Evolutionary conservation across 495 filamentous ascomycete species (phyloP).

Genomic region (Penicillium cosmopolitanum): DNA sequence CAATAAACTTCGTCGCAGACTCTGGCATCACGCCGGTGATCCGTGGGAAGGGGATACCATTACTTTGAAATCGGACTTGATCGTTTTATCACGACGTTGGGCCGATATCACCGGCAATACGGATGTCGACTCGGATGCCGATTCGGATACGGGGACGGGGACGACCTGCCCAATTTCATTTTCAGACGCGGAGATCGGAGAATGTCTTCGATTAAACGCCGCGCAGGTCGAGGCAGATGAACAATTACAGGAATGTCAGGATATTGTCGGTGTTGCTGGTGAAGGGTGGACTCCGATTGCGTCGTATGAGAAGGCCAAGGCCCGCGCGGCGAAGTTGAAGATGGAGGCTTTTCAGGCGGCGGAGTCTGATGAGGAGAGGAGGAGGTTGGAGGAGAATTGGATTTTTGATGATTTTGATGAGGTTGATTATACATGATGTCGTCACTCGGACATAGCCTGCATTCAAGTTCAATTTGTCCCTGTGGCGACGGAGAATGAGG

Average conservation of each 20-base stretch:
- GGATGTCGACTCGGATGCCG: neutral
- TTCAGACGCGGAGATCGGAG: slow-evolving; percentile 17
- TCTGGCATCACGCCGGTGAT: slow-evolving; percentile 28
- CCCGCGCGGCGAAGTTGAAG: slow-evolving; percentile 23
- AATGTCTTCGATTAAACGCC: slow-evolving; percentile 21
- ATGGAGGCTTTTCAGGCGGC: slow-evolving; percentile 25
- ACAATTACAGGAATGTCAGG: slow-evolving; percentile 20
- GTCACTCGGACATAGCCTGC: too few species aligned
- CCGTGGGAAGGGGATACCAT: slow-evolving; percentile 36
- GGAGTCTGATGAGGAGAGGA: slow-evolving; percentile 24
- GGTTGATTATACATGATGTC: slow-evolving; percentile 20
- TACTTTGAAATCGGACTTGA: slow-evolving; percentile 25
- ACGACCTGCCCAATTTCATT: slow-evolving; percentile 22
- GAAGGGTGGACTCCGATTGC: slow-evolving; percentile 30
- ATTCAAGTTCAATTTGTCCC: too few species aligned
- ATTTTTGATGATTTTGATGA: slow-evolving; percentile 34
- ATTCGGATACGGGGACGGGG: too few species aligned
- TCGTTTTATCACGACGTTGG: slow-evolving; percentile 16
- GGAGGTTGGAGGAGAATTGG: slow-evolving; percentile 29
- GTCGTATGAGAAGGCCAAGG: slow-evolving; percentile 22
- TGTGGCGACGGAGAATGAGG: too few species aligned
- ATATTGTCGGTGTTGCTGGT: slow-evolving; percentile 23
- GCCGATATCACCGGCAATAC: neutral
- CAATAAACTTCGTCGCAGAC: slow-evolving; percentile 22
- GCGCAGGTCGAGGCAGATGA: slow-evolving; percentile 26